These are phyloP conservation scores for Dactylorhiza incarnata DNA, from an alignment of 106 monocot species.

Conservation along the genomic window DNA sequence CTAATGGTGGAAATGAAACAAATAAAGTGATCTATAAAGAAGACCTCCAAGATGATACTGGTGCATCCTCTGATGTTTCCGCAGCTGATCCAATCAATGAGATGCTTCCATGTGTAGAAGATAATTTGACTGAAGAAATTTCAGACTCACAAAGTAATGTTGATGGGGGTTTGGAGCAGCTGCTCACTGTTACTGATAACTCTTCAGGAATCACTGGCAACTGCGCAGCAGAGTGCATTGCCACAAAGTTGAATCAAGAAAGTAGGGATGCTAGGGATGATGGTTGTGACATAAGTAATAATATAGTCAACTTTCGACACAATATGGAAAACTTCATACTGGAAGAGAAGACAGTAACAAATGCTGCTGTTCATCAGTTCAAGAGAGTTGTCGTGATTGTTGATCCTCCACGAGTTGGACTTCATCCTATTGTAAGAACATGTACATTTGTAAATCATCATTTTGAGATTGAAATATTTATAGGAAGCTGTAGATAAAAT, in stretches of 20 bases:
- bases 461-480: too few species aligned
- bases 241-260: slow-evolving; percentile 1
- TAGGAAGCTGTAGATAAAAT: neutral
- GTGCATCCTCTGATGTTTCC: neutral
- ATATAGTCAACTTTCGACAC: neutral
- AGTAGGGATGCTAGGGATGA: neutral
- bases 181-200: neutral
- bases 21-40: slow-evolving; percentile 5
- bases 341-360: neutral
- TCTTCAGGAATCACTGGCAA: neutral
- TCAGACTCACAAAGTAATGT: neutral
- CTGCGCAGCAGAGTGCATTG: slow-evolving; percentile 2
- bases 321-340: neutral
- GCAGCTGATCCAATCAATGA: neutral
- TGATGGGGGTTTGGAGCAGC: slow-evolving; percentile 7
- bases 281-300: neutral
- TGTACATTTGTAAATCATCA: neutral
- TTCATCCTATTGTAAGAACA: slow-evolving; percentile 63
- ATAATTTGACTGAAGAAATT: neutral
- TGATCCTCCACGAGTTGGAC: slow-evolving; percentile 88
- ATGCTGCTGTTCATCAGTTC: slow-evolving; percentile 23
- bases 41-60: neutral
- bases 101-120: slow-evolving; percentile 3
- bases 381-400: slow-evolving; percentile 87
- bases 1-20: slow-evolving; percentile 7